Percentiles rank a stretch among this genome's conserved stretches.
Evolutionary conservation across 2,329 filamentous ascomycete genomes (phyloP).

Genomic region (Stagonosporopsis cucurbitacearum): DNA sequence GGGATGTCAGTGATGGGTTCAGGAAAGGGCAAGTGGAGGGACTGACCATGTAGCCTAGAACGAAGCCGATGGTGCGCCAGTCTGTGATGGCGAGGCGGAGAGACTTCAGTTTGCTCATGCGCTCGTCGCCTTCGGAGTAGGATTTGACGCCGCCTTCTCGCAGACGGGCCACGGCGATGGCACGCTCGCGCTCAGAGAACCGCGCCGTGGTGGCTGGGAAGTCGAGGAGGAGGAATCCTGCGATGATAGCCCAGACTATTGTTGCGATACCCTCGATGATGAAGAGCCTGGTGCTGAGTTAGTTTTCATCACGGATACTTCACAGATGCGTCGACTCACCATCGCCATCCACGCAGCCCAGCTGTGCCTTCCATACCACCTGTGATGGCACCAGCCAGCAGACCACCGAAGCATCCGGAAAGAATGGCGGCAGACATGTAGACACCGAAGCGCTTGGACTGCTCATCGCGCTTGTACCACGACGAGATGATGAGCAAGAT

Average conservation of each 20-base stretch:
- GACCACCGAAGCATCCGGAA: conserved; percentile 61
- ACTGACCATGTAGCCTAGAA: conserved; percentile 58
- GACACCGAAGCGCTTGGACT: conserved; percentile 63
- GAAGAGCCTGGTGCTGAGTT: conserved; percentile 4
- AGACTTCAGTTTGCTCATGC: conserved; percentile 49
- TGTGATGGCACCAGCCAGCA: conserved; percentile 59
- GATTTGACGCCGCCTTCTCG: conserved; percentile 52
- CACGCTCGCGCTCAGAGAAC: conserved; percentile 52
- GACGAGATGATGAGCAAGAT: conserved; percentile 62
- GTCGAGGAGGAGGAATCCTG: conserved; percentile 57
- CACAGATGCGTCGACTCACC: conserved; percentile 44
- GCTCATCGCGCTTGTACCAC: conserved; percentile 66
- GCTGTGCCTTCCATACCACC: conserved; percentile 54
- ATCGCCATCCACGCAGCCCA: conserved; percentile 59
- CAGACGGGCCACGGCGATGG: conserved; percentile 55
- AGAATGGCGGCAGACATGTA: conserved; percentile 66
- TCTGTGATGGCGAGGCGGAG: conserved; percentile 51
- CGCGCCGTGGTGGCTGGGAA: conserved; percentile 57
- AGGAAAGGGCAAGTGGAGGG: too few species aligned
- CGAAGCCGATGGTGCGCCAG: conserved; percentile 57
- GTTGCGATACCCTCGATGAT: conserved; percentile 45
- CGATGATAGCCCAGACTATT: conserved; percentile 52
- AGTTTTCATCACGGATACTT: not conserved
- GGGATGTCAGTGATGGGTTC: conserved; percentile 3
- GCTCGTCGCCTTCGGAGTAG: conserved; percentile 36